Percentiles rank a stretch among this genome's conserved stretches.
Evolutionary conservation across 202 grass and related monocot species (phyloP).

Genomic region (Elaeis oleifera): DNA sequence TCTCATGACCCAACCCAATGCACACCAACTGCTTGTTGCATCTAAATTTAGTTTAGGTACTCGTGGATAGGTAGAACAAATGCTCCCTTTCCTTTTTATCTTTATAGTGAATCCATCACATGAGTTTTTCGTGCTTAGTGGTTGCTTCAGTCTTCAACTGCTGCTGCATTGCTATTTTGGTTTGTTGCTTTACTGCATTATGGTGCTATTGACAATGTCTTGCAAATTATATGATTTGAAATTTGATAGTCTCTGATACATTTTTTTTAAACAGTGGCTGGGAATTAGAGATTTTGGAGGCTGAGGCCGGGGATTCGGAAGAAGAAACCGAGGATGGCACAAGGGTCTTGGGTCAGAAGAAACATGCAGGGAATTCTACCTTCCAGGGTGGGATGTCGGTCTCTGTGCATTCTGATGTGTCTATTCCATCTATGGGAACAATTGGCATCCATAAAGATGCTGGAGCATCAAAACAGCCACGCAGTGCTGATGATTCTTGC

Average conservation of each 20-base stretch:
- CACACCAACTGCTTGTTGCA: too few relatives aligned
- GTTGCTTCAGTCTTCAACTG: too few relatives aligned
- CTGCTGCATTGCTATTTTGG: neutral
- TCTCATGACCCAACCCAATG: too few relatives aligned
- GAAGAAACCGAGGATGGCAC: slow-evolving; percentile 41
- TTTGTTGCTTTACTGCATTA: neutral
- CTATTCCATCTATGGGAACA: slow-evolving; percentile 1
- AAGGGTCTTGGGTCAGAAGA: slow-evolving; percentile 19
- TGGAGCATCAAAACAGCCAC: neutral
- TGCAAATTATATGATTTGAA: too few relatives aligned
- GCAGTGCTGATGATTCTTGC: neutral
- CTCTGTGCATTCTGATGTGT: slow-evolving; percentile 27
- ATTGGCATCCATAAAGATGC: slow-evolving; percentile 4
- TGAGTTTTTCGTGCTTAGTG: too few relatives aligned
- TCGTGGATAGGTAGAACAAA: too few relatives aligned
- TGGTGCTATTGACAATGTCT: too few relatives aligned
- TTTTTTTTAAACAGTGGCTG: slow-evolving; percentile 51
- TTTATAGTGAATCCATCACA: too few relatives aligned
- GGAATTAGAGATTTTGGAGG: slow-evolving; percentile 76
- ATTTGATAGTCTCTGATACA: neutral
- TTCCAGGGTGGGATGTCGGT: slow-evolving; percentile 7
- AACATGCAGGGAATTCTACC: neutral
- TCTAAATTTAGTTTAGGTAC: too few relatives aligned
- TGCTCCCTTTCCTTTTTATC: too few relatives aligned
- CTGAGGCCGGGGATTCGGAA: slow-evolving; percentile 66